These are phyloP conservation scores for Colletotrichum graminicola DNA, from an alignment of 2,329 filamentous ascomycete genomes.

Conservation along the genomic window DNA sequence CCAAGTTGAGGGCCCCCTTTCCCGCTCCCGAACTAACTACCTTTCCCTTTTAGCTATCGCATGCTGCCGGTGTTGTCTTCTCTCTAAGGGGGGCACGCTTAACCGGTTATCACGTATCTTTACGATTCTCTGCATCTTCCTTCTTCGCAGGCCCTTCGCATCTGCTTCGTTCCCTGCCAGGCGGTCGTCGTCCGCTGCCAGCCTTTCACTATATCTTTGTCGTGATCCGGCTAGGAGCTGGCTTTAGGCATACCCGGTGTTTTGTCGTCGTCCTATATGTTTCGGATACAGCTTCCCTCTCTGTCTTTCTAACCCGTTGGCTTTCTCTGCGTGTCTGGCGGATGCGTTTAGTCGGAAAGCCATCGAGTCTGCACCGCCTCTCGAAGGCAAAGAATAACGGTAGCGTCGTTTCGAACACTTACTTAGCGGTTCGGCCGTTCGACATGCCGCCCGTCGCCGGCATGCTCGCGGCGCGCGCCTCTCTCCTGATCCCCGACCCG, in stretches of 20 bases:
- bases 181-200: neutral
- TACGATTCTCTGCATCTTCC: neutral
- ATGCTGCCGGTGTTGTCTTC: neutral
- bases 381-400: neutral
- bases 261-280: too few relatives aligned
- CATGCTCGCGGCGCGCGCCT: neutral
- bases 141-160: neutral
- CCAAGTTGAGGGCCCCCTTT: neutral
- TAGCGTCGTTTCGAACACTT: too few relatives aligned
- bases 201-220: too few relatives aligned
- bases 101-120: too few relatives aligned
- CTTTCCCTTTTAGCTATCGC: neutral
- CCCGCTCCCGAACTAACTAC: too few relatives aligned
- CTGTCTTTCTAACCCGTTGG: too few relatives aligned
- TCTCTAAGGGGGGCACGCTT: neutral
- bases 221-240: neutral
- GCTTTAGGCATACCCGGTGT: neutral
- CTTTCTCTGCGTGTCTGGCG: neutral
- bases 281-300: neutral
- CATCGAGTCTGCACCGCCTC: neutral
- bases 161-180: neutral
- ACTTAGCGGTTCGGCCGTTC: neutral
- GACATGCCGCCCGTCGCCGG: slow-evolving; percentile 13
- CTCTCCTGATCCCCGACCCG: slow-evolving; percentile 11
- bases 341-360: too few relatives aligned